Base-by-base conservation (phyloP, 305 asterid genomes). In the Fraxinus floribunda region DNA sequence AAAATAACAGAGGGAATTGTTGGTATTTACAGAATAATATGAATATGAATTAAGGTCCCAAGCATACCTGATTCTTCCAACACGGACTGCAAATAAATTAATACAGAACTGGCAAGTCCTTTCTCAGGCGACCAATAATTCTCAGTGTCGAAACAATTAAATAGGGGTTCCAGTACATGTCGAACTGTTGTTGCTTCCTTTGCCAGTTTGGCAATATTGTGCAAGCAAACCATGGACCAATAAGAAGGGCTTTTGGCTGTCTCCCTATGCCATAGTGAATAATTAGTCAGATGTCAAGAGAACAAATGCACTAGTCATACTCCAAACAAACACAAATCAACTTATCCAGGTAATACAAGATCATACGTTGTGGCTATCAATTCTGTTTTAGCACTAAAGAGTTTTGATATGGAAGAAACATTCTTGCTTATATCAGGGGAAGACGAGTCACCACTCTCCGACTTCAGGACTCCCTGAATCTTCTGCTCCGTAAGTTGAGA, bases 121-220 rank as follows among this genome's bases (percentile, higher is more conserved):
- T 86, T 82, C 80, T 83, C 87, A 22, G 88, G 88, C 38, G 81
- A 83, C 92, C 92, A 89, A 83, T 84, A 82, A 79, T 89, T 88
- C 84, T 89, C 88, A 74, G 92, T 22, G 78, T 89, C 91, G 76
- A 89, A 89, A 83, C 84, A 52, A 79, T 86, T 83, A 80, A 88
- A 86, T 70, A 89, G 89, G 55, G 92, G 91, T 82, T 89, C 91
- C 76, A 89, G 85, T 80, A 89, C 92, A 77, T 89, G 87, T 18
- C 92, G 87, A 44, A 88, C 88, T 22, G 89, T 87, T 76, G 92
- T 89, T 78, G 89, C 87, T 78, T 89, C 92, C 83, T 88, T 89
- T 83, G 91, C 90, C 80, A 88, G 77, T 71, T 74, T 62, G 60
- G 90, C 90, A 85, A 89, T 84, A 82, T 89, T 88, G 70, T 49